A percentile compares a stretch with the other conserved stretches of the same genome.
Conservation (phyloP, 192 early-diverging fungal species). For the Neocallimastix lanati region DNA sequence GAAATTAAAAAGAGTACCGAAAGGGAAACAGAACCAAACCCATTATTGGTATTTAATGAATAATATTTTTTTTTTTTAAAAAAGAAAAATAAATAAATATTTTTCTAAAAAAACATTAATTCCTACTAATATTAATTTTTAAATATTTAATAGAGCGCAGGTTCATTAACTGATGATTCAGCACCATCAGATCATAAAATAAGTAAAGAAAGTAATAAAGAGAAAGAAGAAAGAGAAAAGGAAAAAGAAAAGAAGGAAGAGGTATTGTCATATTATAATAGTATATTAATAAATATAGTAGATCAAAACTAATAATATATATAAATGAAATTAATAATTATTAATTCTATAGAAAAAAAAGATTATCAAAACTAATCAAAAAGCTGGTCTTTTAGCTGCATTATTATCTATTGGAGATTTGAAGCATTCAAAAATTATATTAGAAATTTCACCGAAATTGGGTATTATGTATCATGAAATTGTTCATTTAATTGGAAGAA, state of each 20-base stretch:
- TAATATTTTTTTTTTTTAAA: no score
- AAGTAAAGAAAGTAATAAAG: neutral
- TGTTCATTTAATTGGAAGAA: constrained; percentile 34
- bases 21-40: constrained; percentile 17
- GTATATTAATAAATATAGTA: no score
- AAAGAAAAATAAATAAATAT: no score
- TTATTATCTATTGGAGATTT: constrained; percentile 46
- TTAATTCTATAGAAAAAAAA: neutral
- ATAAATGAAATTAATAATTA: neutral
- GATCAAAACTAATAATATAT: neutral
- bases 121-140: no score
- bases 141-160: constrained; percentile 12
- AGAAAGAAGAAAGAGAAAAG: neutral
- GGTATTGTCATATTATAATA: neutral
- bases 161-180: constrained; percentile 14
- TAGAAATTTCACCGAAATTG: constrained; percentile 30
- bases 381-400: constrained; percentile 35
- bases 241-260: neutral
- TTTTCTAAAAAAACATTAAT: no score
- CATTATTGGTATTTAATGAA: constrained; percentile 18
- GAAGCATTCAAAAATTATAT: constrained; percentile 20
- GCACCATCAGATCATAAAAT: constrained; percentile 4
- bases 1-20: constrained; percentile 16
- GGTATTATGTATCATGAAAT: constrained; percentile 34
- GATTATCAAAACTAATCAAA: constrained; percentile 28